These are phyloP conservation scores for Tetratostichococcus sp. DNA, from an alignment of 139 green algal genomes.

Conservation along the genomic window DNA sequence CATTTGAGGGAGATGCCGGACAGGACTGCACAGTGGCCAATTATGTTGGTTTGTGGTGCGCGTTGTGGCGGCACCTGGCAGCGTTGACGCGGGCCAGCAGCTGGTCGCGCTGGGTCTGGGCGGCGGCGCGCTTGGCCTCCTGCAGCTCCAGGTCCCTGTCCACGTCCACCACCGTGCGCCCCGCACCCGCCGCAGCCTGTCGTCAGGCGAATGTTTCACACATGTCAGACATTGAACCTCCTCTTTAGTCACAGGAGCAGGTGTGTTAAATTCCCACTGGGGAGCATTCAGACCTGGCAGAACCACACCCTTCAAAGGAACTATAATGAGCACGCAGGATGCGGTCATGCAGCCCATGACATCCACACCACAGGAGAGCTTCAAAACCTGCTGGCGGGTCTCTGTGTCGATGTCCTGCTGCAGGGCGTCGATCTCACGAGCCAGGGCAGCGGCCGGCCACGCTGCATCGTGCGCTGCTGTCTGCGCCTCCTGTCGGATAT, in stretches of 20 bases:
- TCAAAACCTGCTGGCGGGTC: neutral
- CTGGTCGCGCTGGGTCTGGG: slow-evolving; percentile 13
- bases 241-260: too few species aligned
- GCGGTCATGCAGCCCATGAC: too few species aligned
- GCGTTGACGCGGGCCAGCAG: neutral
- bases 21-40: too few species aligned
- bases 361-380: too few species aligned
- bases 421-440: slow-evolving; percentile 3
- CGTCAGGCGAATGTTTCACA: neutral
- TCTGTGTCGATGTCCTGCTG: slow-evolving; percentile 8
- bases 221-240: too few species aligned
- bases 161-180: slow-evolving; percentile 27
- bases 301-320: too few species aligned
- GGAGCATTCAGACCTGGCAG: too few species aligned
- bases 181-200: neutral
- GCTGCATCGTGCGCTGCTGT: slow-evolving; percentile 19
- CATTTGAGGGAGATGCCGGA: too few species aligned
- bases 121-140: slow-evolving; percentile 21
- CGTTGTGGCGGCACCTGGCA: neutral
- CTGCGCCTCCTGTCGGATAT: slow-evolving; percentile 20
- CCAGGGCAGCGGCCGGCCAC: slow-evolving; percentile 11
- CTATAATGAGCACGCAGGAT: too few species aligned
- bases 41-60: too few species aligned
- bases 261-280: too few species aligned
- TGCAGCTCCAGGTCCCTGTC: slow-evolving; percentile 40